A percentile compares a stretch with the other conserved stretches of the same genome.
Evolutionary conservation across 805 yeast species (phyloP).

Genomic region (Kurtzmaniella fragi): DNA sequence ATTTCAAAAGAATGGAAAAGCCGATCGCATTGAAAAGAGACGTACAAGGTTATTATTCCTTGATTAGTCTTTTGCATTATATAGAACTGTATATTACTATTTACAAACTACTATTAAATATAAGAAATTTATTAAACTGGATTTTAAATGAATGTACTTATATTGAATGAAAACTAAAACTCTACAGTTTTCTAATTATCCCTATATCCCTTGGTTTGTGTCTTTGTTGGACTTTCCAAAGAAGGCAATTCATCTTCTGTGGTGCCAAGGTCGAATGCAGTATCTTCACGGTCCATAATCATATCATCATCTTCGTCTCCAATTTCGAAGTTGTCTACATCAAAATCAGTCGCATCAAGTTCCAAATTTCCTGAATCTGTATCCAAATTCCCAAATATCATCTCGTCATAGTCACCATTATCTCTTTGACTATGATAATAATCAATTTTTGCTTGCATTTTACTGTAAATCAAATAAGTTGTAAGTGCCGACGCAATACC

Average conservation of each 20-base stretch:
- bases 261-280: neutral
- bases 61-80: constrained; percentile 12
- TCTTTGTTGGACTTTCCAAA: neutral
- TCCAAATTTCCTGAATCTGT: constrained; percentile 31
- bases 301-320: constrained; percentile 28
- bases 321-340: constrained; percentile 37
- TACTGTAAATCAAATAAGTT: constrained; percentile 62
- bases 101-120: neutral
- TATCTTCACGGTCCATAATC: neutral
- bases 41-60: constrained; percentile 37
- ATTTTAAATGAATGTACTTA: too few species aligned
- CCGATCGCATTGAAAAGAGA: constrained; percentile 38
- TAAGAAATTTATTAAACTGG: too few species aligned
- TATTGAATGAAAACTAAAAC: too few species aligned
- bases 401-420: constrained; percentile 20
- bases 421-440: constrained; percentile 16
- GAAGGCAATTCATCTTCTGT: constrained; percentile 2
- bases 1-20: constrained; percentile 18
- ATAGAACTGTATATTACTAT: neutral
- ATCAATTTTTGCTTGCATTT: constrained; percentile 38
- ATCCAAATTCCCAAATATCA: constrained; percentile 37
- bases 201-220: constrained; percentile 7
- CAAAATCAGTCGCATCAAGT: constrained; percentile 31
- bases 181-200: too few species aligned
- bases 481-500: constrained; percentile 49